Evolutionary conservation across 1,139 yeast species (phyloP), one percentile per base, ranked within the genome.

Genomic region (Scheffersomyces cryptocercus): DNA sequence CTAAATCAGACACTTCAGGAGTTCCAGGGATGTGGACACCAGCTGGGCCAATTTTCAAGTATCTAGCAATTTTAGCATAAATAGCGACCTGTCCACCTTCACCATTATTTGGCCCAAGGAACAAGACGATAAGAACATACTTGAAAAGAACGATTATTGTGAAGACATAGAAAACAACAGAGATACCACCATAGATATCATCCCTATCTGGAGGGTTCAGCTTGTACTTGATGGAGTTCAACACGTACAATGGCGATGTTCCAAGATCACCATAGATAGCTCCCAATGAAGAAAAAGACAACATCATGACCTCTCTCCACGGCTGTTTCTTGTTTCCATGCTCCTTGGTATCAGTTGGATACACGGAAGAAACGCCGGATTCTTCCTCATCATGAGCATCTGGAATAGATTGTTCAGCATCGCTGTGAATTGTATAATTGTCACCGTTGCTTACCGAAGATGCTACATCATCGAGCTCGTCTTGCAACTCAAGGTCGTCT

Each of bases 71-170:
- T 53, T 79, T 79, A 26, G 84, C 79, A 52, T 80, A 80, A 35
- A 81, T 72, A 14, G 85, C 85, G 28, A 81, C 75, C 49, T 79
- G 84, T 1, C 85, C 85, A 50, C 85, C 85, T 56, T 81, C 83
- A 35, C 81, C 82, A 37, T 76, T 68, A 55, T 80, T 78, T 7
- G 82, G 79, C 13, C 84, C 85, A 41, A 70, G 56, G 13, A 59
- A 54, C 39, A 80, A 62, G 4, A 80, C 84, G 40, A 81, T 59
- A 36, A 70, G 51, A 10, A 74, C 66, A 52, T 81, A 81, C 54
- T 81, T 81, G 55, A 73, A 46, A 41, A 81, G 65, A 7, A 79
- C 84, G 38, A 81, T 67, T 33, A 80, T 54, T 6, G 82, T 75
- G 55, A 81, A 78, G 3, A 78, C 49, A 71, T 81, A 81, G 52